These are phyloP conservation scores for Bruguiera sexangula DNA, from an alignment of 345 rosid species.

Conservation along the genomic window DNA sequence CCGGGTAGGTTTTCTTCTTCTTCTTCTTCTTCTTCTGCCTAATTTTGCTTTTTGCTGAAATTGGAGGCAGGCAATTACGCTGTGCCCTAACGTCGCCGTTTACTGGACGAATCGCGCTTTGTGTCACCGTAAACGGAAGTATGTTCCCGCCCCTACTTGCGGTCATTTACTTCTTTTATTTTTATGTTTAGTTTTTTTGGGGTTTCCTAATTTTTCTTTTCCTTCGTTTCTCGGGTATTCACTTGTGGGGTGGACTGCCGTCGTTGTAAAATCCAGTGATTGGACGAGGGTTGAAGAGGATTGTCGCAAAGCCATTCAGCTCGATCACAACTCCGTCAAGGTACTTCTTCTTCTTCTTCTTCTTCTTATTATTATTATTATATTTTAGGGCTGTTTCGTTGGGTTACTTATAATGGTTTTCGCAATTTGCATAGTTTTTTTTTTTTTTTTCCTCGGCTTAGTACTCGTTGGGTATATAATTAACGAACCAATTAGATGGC, in stretches of 20 bases:
- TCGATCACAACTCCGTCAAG: constrained; percentile 66
- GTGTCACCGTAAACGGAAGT: constrained; percentile 86
- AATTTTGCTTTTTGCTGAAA: background rate
- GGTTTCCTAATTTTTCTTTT: background rate
- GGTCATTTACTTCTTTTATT: background rate
- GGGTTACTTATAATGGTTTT: no score
- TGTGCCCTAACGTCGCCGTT: constrained; percentile 77
- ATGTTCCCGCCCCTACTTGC: constrained; percentile 29
- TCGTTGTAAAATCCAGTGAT: constrained; percentile 43
- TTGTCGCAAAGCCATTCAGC: constrained; percentile 69
- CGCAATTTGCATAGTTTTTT: no score
- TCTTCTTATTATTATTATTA: no score
- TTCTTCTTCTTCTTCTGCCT: background rate
- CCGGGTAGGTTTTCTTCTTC: background rate
- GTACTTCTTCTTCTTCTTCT: constrained; percentile 25
- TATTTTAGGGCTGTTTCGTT: no score
- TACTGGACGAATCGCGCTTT: constrained; percentile 96
- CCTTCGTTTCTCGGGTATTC: background rate
- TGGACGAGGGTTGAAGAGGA: constrained; percentile 85
- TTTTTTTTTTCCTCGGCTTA: no score
- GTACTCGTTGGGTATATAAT: no score
- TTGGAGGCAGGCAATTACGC: constrained; percentile 88
- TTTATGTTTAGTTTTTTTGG: background rate
- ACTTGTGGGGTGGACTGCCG: constrained; percentile 2
- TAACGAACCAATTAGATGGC: no score